phyloP scores from a whole-genome alignment of 805 yeast genomes.

The Teunomyces stri region DNA sequence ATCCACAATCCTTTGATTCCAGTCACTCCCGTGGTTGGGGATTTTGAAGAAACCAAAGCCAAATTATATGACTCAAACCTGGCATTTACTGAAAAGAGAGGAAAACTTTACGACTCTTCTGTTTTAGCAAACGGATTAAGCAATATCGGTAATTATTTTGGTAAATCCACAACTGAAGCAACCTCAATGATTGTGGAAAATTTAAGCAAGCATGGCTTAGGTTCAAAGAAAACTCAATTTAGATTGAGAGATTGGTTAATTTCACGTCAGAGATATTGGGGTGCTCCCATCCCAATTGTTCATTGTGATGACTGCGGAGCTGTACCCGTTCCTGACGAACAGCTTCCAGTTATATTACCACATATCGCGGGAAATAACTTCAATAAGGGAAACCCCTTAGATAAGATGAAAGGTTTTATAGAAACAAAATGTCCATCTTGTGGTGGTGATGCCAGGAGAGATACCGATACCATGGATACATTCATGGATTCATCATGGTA shows the following conservation, averaged over 20 bases:
- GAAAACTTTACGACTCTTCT: slow-evolving; percentile 31
- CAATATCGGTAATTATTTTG: slow-evolving; percentile 42
- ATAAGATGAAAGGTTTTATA: slow-evolving; percentile 63
- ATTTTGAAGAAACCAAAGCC: slow-evolving; percentile 18
- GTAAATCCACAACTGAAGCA: slow-evolving; percentile 52
- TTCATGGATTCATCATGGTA: slow-evolving; percentile 99
- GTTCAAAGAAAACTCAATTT: slow-evolving; percentile 50
- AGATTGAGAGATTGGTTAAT: slow-evolving; percentile 91
- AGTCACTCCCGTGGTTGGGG: slow-evolving; percentile 46
- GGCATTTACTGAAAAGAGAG: slow-evolving; percentile 52
- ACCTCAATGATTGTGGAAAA: slow-evolving; percentile 41
- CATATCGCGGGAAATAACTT: slow-evolving; percentile 50
- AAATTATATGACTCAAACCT: slow-evolving; percentile 29
- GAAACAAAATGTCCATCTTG: slow-evolving; percentile 81
- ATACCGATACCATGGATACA: slow-evolving; percentile 98
- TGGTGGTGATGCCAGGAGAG: slow-evolving; percentile 69
- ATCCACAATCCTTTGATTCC: slow-evolving; percentile 50
- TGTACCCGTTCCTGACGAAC: slow-evolving; percentile 87
- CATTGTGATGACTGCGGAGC: slow-evolving; percentile 85
- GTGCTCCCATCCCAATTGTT: slow-evolving; percentile 94
- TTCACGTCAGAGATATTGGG: slow-evolving; percentile 96
- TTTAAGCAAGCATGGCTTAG: slow-evolving; percentile 41
- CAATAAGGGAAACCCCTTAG: slow-evolving; percentile 65
- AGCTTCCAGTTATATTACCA: slow-evolving; percentile 83
- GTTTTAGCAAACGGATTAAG: slow-evolving; percentile 24